Conservation (phyloP, 768 basidiomycete species). For the Leucocoprinus leucothites region DNA sequence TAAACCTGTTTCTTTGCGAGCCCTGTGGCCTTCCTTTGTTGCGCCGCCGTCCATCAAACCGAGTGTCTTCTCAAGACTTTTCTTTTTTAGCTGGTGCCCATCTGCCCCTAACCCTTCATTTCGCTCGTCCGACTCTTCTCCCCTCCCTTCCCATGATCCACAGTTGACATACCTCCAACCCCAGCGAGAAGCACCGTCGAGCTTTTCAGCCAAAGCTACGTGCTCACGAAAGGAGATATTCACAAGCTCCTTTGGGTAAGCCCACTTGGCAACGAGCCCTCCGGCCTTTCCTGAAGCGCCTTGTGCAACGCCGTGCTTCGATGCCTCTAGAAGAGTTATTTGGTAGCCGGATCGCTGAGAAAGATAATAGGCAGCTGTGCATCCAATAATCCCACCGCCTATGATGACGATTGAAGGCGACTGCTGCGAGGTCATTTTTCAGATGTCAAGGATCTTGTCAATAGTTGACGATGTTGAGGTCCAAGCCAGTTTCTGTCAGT, state of each 20-base stretch:
- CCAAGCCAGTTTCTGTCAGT: neutral
- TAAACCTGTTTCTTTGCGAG: constrained; percentile 30
- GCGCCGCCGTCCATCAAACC: constrained; percentile 37
- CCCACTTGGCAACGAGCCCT: constrained; percentile 85
- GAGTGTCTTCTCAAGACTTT: constrained; percentile 54
- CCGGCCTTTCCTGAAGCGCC: constrained; percentile 86
- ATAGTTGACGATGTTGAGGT: too few relatives aligned
- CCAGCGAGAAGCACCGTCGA: constrained; percentile 72
- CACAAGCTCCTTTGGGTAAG: constrained; percentile 68
- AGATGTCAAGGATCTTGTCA: neutral
- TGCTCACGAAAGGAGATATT: constrained; percentile 75
- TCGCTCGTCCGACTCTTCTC: constrained; percentile 28
- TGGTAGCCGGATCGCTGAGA: constrained; percentile 45
- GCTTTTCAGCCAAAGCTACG: constrained; percentile 63
- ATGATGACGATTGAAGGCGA: constrained; percentile 56
- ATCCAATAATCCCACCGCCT: constrained; percentile 86
- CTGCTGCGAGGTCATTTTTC: neutral
- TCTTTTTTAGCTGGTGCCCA: constrained; percentile 31
- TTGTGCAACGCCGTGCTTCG: constrained; percentile 61
- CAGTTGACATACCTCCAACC: constrained; percentile 79
- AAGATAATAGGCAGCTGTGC: constrained; percentile 80
- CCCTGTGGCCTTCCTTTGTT: constrained; percentile 15
- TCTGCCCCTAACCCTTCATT: constrained; percentile 20
- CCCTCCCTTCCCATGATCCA: constrained; percentile 70
- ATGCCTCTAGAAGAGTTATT: constrained; percentile 73